Evolutionary conservation across 257 asterid species (phyloP).

Genomic region (Dorcoceras hygrometricum): DNA sequence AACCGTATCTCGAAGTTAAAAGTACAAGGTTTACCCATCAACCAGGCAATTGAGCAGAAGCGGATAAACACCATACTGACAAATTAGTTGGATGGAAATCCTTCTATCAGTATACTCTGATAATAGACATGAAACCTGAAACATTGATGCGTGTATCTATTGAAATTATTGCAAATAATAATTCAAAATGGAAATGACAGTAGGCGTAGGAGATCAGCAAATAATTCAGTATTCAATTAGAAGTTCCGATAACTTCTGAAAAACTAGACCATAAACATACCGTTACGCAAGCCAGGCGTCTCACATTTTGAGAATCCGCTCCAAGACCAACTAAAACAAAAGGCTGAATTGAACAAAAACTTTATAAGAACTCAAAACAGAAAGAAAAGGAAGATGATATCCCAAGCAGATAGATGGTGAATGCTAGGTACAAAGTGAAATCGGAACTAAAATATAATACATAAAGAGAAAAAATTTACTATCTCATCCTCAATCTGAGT

Average conservation of each 20-base stretch:
- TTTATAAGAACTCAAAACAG: slow-evolving; percentile 19
- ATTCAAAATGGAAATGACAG: slow-evolving; percentile 1
- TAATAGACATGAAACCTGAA: slow-evolving; percentile 69
- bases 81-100: slow-evolving; percentile 50
- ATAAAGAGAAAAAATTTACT: neutral
- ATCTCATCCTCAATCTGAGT: neutral
- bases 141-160: slow-evolving; percentile 23
- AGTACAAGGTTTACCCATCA: slow-evolving; percentile 59
- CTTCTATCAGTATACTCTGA: slow-evolving; percentile 51
- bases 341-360: slow-evolving; percentile 51
- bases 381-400: slow-evolving; percentile 6
- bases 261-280: slow-evolving; percentile 44
- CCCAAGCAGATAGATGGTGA: neutral
- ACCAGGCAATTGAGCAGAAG: slow-evolving; percentile 79
- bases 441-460: neutral
- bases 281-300: slow-evolving; percentile 63
- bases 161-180: slow-evolving; percentile 14
- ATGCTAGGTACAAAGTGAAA: neutral
- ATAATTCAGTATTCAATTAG: neutral
- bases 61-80: slow-evolving; percentile 56
- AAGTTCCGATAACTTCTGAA: slow-evolving; percentile 12
- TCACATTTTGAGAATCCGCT: slow-evolving; percentile 78
- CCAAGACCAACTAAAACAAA: slow-evolving; percentile 77
- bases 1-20: no score
- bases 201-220: neutral